phyloP scores from a whole-genome alignment of 2,329 filamentous ascomycete species.

The Fusarium sororula region DNA sequence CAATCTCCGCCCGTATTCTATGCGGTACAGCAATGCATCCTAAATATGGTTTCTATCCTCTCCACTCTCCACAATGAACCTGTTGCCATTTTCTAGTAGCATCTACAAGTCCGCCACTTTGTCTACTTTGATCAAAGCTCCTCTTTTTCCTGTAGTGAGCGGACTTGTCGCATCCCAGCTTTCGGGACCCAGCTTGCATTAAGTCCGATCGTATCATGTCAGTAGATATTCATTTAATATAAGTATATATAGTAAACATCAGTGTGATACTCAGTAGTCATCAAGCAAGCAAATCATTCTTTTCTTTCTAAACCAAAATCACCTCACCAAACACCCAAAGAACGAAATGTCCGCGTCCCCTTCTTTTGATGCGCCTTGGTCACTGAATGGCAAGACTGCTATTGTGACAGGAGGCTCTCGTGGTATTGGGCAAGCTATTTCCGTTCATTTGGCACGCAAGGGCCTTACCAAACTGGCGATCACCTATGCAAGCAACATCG shows the following conservation, averaged over 20 bases:
- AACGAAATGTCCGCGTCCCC: not conserved
- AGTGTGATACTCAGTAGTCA: accelerated
- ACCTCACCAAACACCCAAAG: not conserved
- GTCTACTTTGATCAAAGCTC: not conserved
- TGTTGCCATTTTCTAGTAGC: not conserved
- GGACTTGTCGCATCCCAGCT: not conserved
- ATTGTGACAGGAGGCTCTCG: not conserved
- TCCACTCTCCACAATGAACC: not conserved
- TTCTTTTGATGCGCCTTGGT: not conserved
- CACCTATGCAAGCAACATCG: not conserved
- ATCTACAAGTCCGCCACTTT: not conserved
- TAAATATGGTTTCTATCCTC: not conserved
- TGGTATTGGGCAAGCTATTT: not conserved
- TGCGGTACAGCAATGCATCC: not conserved
- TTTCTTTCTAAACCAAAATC: not conserved
- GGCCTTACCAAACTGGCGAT: not conserved
- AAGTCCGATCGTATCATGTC: not conserved
- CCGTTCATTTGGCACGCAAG: not conserved
- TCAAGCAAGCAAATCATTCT: not conserved
- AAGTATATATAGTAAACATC: not conserved
- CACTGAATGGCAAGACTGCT: not conserved
- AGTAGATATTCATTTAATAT: not conserved
- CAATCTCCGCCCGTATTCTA: not conserved
- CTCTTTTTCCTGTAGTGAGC: not conserved
- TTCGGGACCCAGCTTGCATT: not conserved